Evolutionary conservation across 345 rosid species (phyloP), one percentile per base, ranked within the genome.

Genomic region (Noccaea caerulescens): DNA sequence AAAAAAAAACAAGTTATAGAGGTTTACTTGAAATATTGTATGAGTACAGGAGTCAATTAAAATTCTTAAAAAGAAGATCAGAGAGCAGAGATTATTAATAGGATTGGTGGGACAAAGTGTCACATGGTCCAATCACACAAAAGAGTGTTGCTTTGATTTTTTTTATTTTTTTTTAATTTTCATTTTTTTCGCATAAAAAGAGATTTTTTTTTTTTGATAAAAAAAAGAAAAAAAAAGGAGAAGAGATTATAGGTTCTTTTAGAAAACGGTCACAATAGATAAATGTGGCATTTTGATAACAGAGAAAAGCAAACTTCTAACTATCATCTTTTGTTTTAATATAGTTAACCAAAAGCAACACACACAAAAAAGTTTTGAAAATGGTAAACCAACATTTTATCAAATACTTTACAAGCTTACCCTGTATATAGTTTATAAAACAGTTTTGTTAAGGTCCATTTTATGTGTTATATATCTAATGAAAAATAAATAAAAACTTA

Each of bases 401-500:
- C 11, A 20, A 38, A 51, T 39, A 60, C 50, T 38, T 59, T 27
- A 13, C 20, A 39, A 38, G 33, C 25, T 20, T 13, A 27, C 43
- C 52, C 7, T 20, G 23, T 20, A 20, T 27, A 50, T 10, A 41
- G 23, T 30, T 53, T 72, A 6, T 13, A 14, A 8, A 10, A 2
- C 5, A 32, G 20, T 27, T 6, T 47, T 54, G 3, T 6, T 6
- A 23, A 9, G 5, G 1, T 6, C 6, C 34, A 49, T 38, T 12
- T 39, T 7, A 58, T 10, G 27, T 42, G 6, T 14, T 2, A 32
- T 39, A n/a, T 44, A 7, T 8, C 6, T 38, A 51, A 16, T 41
- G 14, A 38, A 45, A 49, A 4, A 7, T 8, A 51, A 53, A 42
- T 27, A 50, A 41, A 47, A 56, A 58, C 88, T 78, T 71, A 84